A percentile compares a stretch with the other conserved stretches of the same genome.
These are phyloP conservation scores for Torulaspora franciscae DNA, from an alignment of 805 yeast species.

Conservation along the genomic window DNA sequence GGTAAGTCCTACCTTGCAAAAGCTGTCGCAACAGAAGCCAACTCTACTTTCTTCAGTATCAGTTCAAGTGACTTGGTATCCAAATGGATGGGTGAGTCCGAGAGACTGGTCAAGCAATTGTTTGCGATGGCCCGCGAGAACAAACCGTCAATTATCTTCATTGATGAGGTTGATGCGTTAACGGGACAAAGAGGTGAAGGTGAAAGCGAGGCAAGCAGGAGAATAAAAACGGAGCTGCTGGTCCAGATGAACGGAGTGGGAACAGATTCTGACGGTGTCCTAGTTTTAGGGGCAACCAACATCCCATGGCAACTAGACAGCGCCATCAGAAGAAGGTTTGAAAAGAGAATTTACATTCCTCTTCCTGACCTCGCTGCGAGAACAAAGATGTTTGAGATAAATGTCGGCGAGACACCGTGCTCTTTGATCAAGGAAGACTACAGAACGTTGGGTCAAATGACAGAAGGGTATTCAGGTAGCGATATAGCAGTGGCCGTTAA, in stretches of 20 bases:
- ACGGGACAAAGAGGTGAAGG: conserved; percentile 99
- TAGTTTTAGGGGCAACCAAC: conserved; percentile 95
- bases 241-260: conserved; percentile 99
- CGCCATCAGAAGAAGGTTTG: conserved; percentile 95
- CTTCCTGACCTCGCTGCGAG: conserved; percentile 93
- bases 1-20: conserved; percentile 96
- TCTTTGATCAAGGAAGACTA: conserved; percentile 67
- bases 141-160: conserved; percentile 92
- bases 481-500: conserved; percentile 95
- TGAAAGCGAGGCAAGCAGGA: conserved; percentile 91
- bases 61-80: conserved; percentile 94
- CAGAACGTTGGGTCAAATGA: conserved; percentile 78
- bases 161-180: conserved; percentile 96
- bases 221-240: conserved; percentile 91
- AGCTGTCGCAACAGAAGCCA: conserved; percentile 98
- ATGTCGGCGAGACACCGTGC: conserved; percentile 88
- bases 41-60: conserved; percentile 92
- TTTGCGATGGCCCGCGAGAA: conserved; percentile 95
- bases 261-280: conserved; percentile 84
- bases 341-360: conserved; percentile 89
- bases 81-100: conserved; percentile 99
- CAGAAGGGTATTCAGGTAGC: conserved; percentile 96
- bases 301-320: conserved; percentile 99
- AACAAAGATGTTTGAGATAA: conserved; percentile 87
- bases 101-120: conserved; percentile 89